A percentile compares a stretch with the other conserved stretches of the same genome.
Evolutionary conservation across 2,329 filamentous ascomycete species (phyloP).

Genomic region (Epicoccum sorghinum): DNA sequence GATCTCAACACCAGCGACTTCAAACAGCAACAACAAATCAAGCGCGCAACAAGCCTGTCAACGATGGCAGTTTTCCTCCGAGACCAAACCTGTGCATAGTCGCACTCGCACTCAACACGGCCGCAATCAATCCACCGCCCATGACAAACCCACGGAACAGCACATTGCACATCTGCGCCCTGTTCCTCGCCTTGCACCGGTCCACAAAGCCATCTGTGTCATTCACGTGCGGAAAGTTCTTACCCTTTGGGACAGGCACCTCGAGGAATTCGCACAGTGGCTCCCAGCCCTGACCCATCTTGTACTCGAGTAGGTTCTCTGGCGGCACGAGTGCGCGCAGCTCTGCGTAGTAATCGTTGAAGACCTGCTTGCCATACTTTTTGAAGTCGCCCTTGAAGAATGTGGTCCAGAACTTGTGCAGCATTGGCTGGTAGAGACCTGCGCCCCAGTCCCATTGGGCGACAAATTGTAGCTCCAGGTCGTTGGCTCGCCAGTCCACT

Average conservation of each 20-base stretch:
- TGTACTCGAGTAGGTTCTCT: slow-evolving; percentile 55
- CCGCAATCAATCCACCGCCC: slow-evolving; percentile 9
- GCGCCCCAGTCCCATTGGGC: slow-evolving; percentile 68
- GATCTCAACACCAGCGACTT: neutral
- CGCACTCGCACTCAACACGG: slow-evolving; percentile 9
- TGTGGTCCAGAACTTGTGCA: slow-evolving; percentile 70
- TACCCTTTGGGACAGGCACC: slow-evolving; percentile 33
- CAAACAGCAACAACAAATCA: neutral
- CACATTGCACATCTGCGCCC: slow-evolving; percentile 63
- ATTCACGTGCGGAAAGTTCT: slow-evolving; percentile 27
- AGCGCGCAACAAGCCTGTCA: slow-evolving; percentile 3
- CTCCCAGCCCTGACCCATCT: slow-evolving; percentile 28
- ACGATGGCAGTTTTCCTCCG: slow-evolving; percentile 4
- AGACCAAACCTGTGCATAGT: slow-evolving; percentile 8
- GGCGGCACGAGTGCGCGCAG: slow-evolving; percentile 55
- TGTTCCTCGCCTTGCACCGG: slow-evolving; percentile 59
- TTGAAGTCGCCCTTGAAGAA: slow-evolving; percentile 73
- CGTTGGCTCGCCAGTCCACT: slow-evolving; percentile 70
- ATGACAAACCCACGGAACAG: slow-evolving; percentile 23
- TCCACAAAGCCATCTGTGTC: slow-evolving; percentile 55
- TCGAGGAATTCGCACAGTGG: slow-evolving; percentile 38
- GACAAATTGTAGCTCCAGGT: slow-evolving; percentile 64
- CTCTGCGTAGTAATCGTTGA: slow-evolving; percentile 61
- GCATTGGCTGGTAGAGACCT: slow-evolving; percentile 72
- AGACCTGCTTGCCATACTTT: slow-evolving; percentile 68